Evolutionary conservation across 2,329 filamentous ascomycete genomes (phyloP).

Genomic region (Coniella lustricola): DNA sequence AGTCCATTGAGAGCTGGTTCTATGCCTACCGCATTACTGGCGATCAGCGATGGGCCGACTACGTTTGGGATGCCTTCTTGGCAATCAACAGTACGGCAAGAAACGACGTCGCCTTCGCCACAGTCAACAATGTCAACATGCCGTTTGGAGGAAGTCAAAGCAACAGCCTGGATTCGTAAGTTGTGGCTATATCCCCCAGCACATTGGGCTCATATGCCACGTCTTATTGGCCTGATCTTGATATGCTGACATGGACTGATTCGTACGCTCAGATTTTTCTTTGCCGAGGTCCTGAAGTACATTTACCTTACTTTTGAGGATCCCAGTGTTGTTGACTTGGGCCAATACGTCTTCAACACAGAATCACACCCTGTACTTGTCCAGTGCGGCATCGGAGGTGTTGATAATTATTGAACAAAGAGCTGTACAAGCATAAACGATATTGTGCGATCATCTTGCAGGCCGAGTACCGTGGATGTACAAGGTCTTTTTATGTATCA

Average conservation of each 20-base stretch:
- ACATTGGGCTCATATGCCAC: too few relatives aligned
- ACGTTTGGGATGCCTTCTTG: conserved; percentile 6
- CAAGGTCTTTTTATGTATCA: too few relatives aligned
- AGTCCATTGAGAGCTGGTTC: conserved; percentile 10
- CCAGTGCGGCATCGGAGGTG: conserved; percentile 1
- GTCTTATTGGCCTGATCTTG: too few relatives aligned
- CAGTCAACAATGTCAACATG: conserved; percentile 9
- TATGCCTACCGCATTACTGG: conserved; percentile 10
- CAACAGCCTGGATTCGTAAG: conserved; percentile 6
- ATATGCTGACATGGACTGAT: neutral
- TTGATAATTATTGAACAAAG: conserved; percentile 2
- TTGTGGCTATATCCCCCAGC: neutral
- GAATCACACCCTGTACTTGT: conserved; percentile 6
- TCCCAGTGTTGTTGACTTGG: conserved; percentile 5
- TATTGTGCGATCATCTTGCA: too few relatives aligned
- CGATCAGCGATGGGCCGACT: conserved; percentile 7
- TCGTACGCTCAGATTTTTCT: neutral
- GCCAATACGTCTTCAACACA: conserved; percentile 8
- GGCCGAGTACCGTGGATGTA: too few relatives aligned
- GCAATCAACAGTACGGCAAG: conserved; percentile 9
- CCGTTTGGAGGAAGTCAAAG: conserved; percentile 9
- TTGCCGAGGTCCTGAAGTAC: conserved; percentile 7
- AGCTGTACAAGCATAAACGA: too few relatives aligned
- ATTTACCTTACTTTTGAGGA: conserved; percentile 7
- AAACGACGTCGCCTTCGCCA: conserved; percentile 6